Conservation (phyloP, 1,284 basidiomycete species). For the Trichosporon ovoides region DNA sequence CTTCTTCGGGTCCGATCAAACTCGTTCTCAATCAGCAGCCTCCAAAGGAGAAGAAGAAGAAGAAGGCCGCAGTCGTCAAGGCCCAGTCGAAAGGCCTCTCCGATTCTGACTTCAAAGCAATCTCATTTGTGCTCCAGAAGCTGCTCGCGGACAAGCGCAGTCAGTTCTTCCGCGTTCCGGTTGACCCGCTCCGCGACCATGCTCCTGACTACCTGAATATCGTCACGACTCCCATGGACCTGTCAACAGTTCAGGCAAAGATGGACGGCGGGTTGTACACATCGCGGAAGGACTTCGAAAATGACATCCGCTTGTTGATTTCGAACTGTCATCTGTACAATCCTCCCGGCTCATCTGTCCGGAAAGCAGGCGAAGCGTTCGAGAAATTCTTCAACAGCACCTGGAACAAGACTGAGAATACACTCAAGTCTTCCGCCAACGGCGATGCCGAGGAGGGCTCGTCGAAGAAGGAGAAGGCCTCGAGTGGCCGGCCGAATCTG, state of each 20-base stretch:
- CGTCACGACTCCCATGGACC: slow-evolving; percentile 91
- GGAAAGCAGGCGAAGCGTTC: slow-evolving; percentile 69
- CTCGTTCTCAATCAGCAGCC: slow-evolving; percentile 35
- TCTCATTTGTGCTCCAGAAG: slow-evolving; percentile 75
- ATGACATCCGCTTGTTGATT: slow-evolving; percentile 84
- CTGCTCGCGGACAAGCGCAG: slow-evolving; percentile 49
- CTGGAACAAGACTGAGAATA: slow-evolving; percentile 40
- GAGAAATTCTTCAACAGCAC: slow-evolving; percentile 69
- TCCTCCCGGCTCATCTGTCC: slow-evolving; percentile 62
- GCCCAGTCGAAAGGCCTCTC: slow-evolving; percentile 77
- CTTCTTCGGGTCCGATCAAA: slow-evolving; percentile 39
- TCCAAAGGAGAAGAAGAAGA: slow-evolving; percentile 36
- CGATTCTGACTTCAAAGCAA: slow-evolving; percentile 71
- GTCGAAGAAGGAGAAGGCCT: background rate
- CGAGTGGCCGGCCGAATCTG: background rate
- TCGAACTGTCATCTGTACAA: slow-evolving; percentile 87
- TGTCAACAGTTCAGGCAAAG: slow-evolving; percentile 82
- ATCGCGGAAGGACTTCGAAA: slow-evolving; percentile 74
- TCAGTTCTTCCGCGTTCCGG: slow-evolving; percentile 68
- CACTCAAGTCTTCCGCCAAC: slow-evolving; percentile 26
- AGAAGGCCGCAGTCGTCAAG: slow-evolving; percentile 57
- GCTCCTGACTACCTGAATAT: slow-evolving; percentile 84
- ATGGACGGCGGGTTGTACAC: slow-evolving; percentile 76
- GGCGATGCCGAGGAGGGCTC: background rate
- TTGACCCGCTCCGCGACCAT: slow-evolving; percentile 79